phyloP scores from a whole-genome alignment of 2,329 filamentous ascomycete genomes.

The Talaromyces amestolkiae region DNA sequence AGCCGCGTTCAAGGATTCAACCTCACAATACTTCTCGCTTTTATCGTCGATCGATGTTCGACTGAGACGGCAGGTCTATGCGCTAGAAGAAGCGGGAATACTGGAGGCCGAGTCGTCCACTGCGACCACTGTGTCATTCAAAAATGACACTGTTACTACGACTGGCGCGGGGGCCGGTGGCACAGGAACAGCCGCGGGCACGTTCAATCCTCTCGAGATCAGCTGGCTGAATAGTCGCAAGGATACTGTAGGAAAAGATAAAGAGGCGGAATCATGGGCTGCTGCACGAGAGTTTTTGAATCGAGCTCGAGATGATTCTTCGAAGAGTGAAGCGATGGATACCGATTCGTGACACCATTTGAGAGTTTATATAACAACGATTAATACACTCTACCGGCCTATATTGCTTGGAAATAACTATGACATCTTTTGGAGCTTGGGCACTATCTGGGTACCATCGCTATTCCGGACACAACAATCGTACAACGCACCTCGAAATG shows the following conservation, averaged over 20 bases:
- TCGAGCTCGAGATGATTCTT: slow-evolving; percentile 21
- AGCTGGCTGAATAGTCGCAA: slow-evolving; percentile 87
- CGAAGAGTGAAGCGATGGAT: slow-evolving; percentile 35
- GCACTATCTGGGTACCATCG: not conserved
- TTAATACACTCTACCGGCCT: not conserved
- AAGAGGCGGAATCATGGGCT: slow-evolving; percentile 77
- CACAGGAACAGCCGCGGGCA: slow-evolving; percentile 24
- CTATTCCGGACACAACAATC: not conserved
- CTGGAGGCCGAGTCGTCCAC: slow-evolving; percentile 50
- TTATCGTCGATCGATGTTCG: slow-evolving; percentile 72
- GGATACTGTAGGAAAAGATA: slow-evolving; percentile 75
- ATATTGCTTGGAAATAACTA: not conserved
- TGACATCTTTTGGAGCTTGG: not conserved
- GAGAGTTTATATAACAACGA: not conserved
- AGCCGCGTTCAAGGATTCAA: slow-evolving; percentile 56
- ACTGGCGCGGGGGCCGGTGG: slow-evolving; percentile 21
- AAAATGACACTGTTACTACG: slow-evolving; percentile 7
- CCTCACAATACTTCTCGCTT: slow-evolving; percentile 64
- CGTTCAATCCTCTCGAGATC: slow-evolving; percentile 68
- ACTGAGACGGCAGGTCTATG: slow-evolving; percentile 72
- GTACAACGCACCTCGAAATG: not conserved
- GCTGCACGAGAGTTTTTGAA: slow-evolving; percentile 58
- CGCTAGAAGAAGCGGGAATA: slow-evolving; percentile 77
- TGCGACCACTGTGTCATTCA: slow-evolving; percentile 27
- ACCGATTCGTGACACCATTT: slow-evolving; percentile 20